Base-by-base conservation (phyloP, 305 asterid species). In the Plantago rigida region DNA sequence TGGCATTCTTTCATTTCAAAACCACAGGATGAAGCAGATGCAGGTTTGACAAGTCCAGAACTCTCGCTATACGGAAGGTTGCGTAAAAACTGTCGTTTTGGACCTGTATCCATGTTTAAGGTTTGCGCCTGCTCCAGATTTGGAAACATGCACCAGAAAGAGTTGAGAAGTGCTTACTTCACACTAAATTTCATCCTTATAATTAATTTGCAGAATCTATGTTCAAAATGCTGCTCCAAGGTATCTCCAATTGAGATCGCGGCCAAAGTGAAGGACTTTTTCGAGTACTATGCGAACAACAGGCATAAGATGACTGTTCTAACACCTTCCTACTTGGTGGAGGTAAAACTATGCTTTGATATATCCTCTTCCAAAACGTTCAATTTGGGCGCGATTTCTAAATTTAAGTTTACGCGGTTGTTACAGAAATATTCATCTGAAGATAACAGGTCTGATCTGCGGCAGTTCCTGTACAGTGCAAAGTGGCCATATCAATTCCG, bases 51-150 rank as follows among this genome's bases (percentile, higher is more conserved):
- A 22, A 83, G 82, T 3, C 87, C 82, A 48, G 90, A 87, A 73
- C 76, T 77, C 65, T 84, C 89, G n/a, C 78, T 77, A 14, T 81
- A 75, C 29, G 93, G 87, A 75, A 76, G 79, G 66, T 47, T 87
- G 63, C 76, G 95, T 11, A 82, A 69, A 73, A 84, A 74, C 47
- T 81, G 75, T 71, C 81, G 83, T 3, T 79, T 78, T 63, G 95
- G 94, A 26, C 95, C 95, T 24, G 76, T 82, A 15, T 84, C 95
- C 15, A 84, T 87, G 90, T 87, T 87, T 60, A 74, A 87, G 95
- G 95, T 86, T 60, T 15, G 73, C 58, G 69, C 56, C 15, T 59
- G 19, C 11, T 24, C 26, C 61, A 31, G 0, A 4, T 31, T 54
- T 11, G 19, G 13, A 13, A 22, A 19, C 11, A 42, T 3, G 24